These are phyloP conservation scores for Mikania micrantha DNA, from an alignment of 129 eudicot species.

Conservation along the genomic window DNA sequence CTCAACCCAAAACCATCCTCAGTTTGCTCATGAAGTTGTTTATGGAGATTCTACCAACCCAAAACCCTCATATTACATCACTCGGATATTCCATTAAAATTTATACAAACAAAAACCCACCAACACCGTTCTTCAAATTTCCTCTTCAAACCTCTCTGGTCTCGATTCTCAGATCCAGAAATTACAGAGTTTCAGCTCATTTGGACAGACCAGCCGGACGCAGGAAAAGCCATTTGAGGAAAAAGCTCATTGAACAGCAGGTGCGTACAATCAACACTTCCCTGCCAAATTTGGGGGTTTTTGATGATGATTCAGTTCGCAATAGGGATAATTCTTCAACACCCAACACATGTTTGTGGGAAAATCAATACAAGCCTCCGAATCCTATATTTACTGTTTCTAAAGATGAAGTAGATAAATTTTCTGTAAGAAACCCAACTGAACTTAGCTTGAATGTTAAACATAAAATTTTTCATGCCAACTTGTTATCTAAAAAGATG, in stretches of 20 bases:
- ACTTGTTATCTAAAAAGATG: too few relatives aligned
- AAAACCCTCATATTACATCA: background rate
- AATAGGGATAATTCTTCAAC: too few relatives aligned
- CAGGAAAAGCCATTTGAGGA: slow-evolving; percentile 49
- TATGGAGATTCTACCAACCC: background rate
- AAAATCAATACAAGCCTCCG: too few relatives aligned
- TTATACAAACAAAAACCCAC: background rate
- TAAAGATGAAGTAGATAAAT: too few relatives aligned
- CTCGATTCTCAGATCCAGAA: too few relatives aligned
- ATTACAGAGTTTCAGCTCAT: slow-evolving; percentile 47
- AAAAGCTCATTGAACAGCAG: slow-evolving; percentile 50
- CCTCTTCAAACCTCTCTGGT: background rate
- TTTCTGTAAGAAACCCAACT: slow-evolving; percentile 38
- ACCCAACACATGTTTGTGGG: too few relatives aligned
- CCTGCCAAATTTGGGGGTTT: slow-evolving; percentile 9
- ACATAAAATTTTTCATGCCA: too few relatives aligned
- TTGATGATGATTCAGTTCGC: too few relatives aligned
- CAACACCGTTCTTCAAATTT: background rate
- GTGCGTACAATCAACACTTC: slow-evolving; percentile 17
- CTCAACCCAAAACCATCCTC: background rate
- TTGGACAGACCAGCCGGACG: slow-evolving; percentile 44
- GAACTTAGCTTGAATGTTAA: background rate
- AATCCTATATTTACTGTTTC: too few relatives aligned
- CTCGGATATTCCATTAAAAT: background rate
- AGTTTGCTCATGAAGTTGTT: background rate